Percentiles rank a stretch among this genome's conserved stretches.
phyloP scores from a whole-genome alignment of 192 early-diverging fungal genomes.

The Diversispora epigaea region DNA sequence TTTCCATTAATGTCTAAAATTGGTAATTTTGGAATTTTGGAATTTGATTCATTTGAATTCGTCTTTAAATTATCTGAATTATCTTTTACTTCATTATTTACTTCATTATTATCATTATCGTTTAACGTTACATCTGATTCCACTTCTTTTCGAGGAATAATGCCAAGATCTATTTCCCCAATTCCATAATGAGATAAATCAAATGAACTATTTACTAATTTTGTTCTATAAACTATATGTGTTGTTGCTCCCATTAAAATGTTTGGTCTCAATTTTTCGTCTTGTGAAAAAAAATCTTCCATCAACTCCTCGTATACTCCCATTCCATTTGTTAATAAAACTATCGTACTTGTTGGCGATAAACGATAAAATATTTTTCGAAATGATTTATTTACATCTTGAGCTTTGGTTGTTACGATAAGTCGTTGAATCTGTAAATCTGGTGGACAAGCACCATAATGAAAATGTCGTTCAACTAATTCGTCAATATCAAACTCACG shows the following conservation, averaged over 20 bases:
- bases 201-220: background rate
- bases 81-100: too few relatives aligned
- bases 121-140: background rate
- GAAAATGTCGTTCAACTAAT: background rate
- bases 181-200: background rate
- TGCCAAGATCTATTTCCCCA: slow-evolving; percentile 14
- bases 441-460: background rate
- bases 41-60: too few relatives aligned
- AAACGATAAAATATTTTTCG: slow-evolving; percentile 17
- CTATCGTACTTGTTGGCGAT: slow-evolving; percentile 9
- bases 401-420: background rate
- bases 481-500: background rate
- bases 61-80: too few relatives aligned
- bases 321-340: slow-evolving; percentile 16
- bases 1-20: background rate
- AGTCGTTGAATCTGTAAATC: background rate
- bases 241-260: background rate
- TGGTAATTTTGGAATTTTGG: too few relatives aligned
- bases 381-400: slow-evolving; percentile 5
- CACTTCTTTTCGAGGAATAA: background rate
- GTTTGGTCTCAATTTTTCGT: slow-evolving; percentile 8
- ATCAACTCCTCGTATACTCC: slow-evolving; percentile 24
- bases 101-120: too few relatives aligned
- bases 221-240: slow-evolving; percentile 9
- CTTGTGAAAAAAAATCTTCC: background rate